Evolutionary conservation across 1,284 basidiomycete species (phyloP), one percentile per base, ranked within the genome.

Genomic region (Trichosporon faecale): DNA sequence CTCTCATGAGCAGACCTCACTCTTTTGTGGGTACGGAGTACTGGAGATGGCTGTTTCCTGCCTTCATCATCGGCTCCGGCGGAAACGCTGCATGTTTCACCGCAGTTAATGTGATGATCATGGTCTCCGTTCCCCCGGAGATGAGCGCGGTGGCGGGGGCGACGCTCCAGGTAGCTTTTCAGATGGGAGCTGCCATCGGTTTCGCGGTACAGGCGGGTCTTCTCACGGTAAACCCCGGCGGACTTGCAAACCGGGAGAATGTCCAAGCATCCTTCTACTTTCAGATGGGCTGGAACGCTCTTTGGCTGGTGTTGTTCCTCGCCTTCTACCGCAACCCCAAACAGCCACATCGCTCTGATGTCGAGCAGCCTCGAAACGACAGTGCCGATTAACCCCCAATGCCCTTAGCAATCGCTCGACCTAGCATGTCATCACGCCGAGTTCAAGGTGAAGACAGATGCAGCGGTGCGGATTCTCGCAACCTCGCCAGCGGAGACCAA

Each of bases 91-190:
- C 66, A 23, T 67, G 68, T 25, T 78, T 76, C 68, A 71, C 67
- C 29, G 74, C 70, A 25, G 70, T 69, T 31, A 77, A 76, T 66
- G 77, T 82, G 35, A 74, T 68, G 1, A 71, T 80, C 68, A 82
- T 82, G 75, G 77, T 74, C n/a, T 68, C 76, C 1, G 78, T 78
- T 0, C 78, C 79, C 1, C 71, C 78, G 1, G 68, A 79, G 18
- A 74, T 73, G 65, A 71, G 81, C 0, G 82, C 82, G 11, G 79
- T 84, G 18, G 80, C 77, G 6, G 80, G 81, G 18, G 82, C 81
- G 1, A 69, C 80, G 46, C 74, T 82, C 27, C 82, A 84, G 71
- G 76, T 80, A 33, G 65, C 74, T 9, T 65, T 81, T 3, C 83
- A 83, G 73, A 70, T 80, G 33, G 81, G 82, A 9, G 68, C 76